Evolutionary conservation across 139 green algal genomes (phyloP).

Genomic region (Volvox africanus): DNA sequence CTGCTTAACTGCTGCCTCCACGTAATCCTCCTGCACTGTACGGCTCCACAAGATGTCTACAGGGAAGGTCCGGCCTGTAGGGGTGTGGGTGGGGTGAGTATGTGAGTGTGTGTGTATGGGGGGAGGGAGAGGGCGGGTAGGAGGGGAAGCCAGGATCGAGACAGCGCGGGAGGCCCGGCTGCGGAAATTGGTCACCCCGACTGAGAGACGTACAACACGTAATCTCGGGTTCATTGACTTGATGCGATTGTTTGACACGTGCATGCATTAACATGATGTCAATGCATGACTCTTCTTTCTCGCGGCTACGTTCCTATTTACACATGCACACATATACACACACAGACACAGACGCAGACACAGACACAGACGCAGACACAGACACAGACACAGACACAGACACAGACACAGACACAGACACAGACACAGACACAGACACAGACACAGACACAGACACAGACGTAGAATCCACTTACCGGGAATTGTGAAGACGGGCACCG

Average conservation of each 20-base stretch:
- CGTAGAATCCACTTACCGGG: conserved; percentile 69
- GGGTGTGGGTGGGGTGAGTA: not conserved
- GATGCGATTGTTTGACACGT: no score
- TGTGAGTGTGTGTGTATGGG: not conserved
- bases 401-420: not conserved
- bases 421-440: not conserved
- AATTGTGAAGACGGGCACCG: conserved; percentile 93
- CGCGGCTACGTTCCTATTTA: no score
- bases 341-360: not conserved
- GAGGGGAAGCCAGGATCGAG: no score
- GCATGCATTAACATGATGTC: no score
- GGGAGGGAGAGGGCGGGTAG: not conserved
- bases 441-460: not conserved
- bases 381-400: not conserved
- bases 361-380: not conserved
- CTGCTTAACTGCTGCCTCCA: conserved; percentile 97
- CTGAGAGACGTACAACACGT: no score
- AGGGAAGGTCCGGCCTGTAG: conserved; percentile 90
- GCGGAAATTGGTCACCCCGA: no score
- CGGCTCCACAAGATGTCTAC: conserved; percentile 95
- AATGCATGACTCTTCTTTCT: no score
- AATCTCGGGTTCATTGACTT: no score
- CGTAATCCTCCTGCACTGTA: conserved; percentile 95
- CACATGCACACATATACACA: not conserved
- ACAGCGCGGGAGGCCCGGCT: no score